A percentile compares a stretch with the other conserved stretches of the same genome.
phyloP scores from a whole-genome alignment of 2,329 filamentous ascomycete genomes.

The Cladosporium sp. region DNA sequence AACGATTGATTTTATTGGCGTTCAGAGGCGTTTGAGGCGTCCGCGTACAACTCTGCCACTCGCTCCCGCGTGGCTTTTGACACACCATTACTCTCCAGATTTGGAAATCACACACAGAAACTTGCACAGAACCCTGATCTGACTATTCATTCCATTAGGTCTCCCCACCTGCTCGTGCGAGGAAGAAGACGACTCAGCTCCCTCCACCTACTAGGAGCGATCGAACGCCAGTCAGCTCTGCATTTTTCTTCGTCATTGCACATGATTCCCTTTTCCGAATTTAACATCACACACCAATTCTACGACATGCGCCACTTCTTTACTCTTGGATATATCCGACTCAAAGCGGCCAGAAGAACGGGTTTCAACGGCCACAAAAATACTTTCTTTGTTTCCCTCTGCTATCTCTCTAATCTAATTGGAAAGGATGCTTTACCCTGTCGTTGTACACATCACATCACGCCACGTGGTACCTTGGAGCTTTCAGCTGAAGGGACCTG shows the following conservation, averaged over 20 bases:
- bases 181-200: not conserved
- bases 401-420: constrained; percentile 6
- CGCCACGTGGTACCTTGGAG: not conserved
- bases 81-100: not conserved
- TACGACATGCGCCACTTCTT: not conserved
- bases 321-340: not conserved
- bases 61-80: not conserved
- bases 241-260: not conserved
- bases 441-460: not conserved
- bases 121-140: not conserved
- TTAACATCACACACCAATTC: too few relatives aligned
- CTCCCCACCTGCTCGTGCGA: constrained; percentile 1
- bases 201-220: not conserved
- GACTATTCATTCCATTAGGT: constrained; percentile 1
- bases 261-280: not conserved
- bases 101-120: not conserved
- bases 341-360: not conserved
- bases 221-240: not conserved
- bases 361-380: not conserved
- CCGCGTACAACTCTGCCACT: constrained; percentile 1
- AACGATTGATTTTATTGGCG: not conserved
- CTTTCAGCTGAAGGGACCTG: not conserved
- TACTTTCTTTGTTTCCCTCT: not conserved
- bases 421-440: not conserved
- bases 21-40: not conserved